Conservation (phyloP, 192 early-diverging fungal genomes). For the Obelidium mucronatum region DNA sequence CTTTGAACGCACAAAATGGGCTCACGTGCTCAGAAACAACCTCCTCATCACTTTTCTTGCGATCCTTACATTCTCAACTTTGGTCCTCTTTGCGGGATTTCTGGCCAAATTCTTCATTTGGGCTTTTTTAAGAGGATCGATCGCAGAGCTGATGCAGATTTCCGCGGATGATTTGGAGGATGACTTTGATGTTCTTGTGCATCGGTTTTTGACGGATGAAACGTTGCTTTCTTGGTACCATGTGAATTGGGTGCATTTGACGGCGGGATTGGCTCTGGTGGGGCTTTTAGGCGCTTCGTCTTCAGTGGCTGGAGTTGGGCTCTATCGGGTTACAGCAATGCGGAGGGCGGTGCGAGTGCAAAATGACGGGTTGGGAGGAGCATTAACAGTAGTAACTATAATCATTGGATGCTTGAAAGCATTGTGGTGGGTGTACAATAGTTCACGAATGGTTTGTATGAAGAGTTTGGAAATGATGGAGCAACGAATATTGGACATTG, state of each 20-base stretch:
- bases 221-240: neutral
- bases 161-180: conserved; percentile 16
- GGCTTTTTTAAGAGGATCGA: neutral
- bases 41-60: conserved; percentile 12
- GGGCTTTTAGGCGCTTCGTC: conserved; percentile 26
- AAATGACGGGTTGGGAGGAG: neutral
- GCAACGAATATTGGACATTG: conserved; percentile 21
- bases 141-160: neutral
- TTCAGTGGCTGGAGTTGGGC: neutral
- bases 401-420: conserved; percentile 10
- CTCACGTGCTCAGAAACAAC: conserved; percentile 53
- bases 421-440: conserved; percentile 15
- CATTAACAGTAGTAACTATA: neutral
- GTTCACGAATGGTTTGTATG: neutral
- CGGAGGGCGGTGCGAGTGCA: neutral
- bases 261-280: conserved; percentile 8
- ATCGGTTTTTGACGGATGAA: conserved; percentile 1
- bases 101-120: conserved; percentile 23
- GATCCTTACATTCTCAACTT: neutral
- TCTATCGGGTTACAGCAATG: neutral
- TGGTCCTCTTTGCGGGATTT: conserved; percentile 26
- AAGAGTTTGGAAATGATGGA: conserved; percentile 31
- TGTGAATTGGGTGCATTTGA: conserved; percentile 21
- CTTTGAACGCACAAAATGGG: conserved; percentile 61
- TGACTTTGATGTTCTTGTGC: conserved; percentile 3